Evolutionary conservation across 1,284 basidiomycete genomes (phyloP).

Genomic region (Tetrapyrgos nigripes): DNA sequence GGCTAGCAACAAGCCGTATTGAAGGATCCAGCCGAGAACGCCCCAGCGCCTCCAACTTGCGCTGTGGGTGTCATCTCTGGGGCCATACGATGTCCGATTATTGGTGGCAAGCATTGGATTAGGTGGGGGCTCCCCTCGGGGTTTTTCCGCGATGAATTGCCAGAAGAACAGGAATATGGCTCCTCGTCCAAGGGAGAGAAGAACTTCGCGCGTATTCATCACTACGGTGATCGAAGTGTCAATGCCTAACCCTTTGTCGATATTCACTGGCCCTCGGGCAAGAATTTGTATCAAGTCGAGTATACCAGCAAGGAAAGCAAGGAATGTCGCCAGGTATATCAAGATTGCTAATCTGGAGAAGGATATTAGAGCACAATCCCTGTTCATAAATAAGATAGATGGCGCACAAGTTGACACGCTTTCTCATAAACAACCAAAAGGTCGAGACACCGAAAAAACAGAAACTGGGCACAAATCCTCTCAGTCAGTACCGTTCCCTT

Average conservation of each 20-base stretch:
- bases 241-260: slow-evolving; percentile 30
- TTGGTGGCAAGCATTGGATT: slow-evolving; percentile 10
- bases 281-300: slow-evolving; percentile 70
- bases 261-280: slow-evolving; percentile 39
- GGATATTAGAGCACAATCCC: slow-evolving; percentile 4
- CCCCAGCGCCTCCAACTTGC: slow-evolving; percentile 73
- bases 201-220: slow-evolving; percentile 62
- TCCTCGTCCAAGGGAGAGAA: slow-evolving; percentile 61
- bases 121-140: slow-evolving; percentile 46
- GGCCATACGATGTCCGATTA: background rate
- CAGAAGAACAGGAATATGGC: slow-evolving; percentile 73
- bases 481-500: too few species aligned
- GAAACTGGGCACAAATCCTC: slow-evolving; percentile 37
- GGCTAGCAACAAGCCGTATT: slow-evolving; percentile 54
- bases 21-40: slow-evolving; percentile 53
- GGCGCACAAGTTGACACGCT: slow-evolving; percentile 62
- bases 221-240: slow-evolving; percentile 43
- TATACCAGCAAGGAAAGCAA: slow-evolving; percentile 68
- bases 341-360: slow-evolving; percentile 52
- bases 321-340: slow-evolving; percentile 61
- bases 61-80: slow-evolving; percentile 44
- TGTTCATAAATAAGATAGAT: background rate
- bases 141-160: slow-evolving; percentile 64
- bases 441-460: slow-evolving; percentile 66
- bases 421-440: slow-evolving; percentile 62